Evolutionary conservation across 441 rosid genomes (phyloP).

Genomic region (Corymbia citriodora): DNA sequence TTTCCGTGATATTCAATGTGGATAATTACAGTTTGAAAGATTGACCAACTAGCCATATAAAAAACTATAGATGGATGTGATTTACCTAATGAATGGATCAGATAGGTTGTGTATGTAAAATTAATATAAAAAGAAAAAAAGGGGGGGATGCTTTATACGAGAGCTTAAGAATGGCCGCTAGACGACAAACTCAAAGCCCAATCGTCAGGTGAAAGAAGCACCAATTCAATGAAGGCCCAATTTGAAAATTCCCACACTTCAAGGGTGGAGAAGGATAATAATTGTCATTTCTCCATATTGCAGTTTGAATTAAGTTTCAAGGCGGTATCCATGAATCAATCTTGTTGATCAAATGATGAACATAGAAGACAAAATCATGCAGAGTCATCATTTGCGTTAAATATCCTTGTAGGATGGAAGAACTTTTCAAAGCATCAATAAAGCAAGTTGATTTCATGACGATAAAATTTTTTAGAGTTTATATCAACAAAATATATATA

Average conservation of each 20-base stretch:
- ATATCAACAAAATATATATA: neutral
- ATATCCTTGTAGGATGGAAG: neutral
- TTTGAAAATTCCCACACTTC: neutral
- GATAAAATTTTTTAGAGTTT: neutral
- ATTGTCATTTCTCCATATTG: neutral
- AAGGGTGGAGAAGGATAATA: neutral
- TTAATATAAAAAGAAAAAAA: neutral
- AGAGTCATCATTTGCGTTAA: neutral
- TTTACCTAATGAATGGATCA: neutral
- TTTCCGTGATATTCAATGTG: neutral
- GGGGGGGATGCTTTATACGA: neutral
- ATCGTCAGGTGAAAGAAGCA: neutral
- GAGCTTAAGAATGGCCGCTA: neutral
- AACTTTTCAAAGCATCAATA: too few species aligned
- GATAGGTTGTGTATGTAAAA: neutral
- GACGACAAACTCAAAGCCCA: neutral
- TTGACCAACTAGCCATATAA: neutral
- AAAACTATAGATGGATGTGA: neutral
- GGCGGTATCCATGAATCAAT: neutral
- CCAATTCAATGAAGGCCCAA: neutral
- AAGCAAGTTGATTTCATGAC: neutral
- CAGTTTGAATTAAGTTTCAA: neutral
- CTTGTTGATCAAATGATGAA: neutral
- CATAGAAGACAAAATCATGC: neutral
- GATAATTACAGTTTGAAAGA: neutral